Conservation (phyloP, 1,139 yeast species). For the Yamadazyma atmosphaerica region DNA sequence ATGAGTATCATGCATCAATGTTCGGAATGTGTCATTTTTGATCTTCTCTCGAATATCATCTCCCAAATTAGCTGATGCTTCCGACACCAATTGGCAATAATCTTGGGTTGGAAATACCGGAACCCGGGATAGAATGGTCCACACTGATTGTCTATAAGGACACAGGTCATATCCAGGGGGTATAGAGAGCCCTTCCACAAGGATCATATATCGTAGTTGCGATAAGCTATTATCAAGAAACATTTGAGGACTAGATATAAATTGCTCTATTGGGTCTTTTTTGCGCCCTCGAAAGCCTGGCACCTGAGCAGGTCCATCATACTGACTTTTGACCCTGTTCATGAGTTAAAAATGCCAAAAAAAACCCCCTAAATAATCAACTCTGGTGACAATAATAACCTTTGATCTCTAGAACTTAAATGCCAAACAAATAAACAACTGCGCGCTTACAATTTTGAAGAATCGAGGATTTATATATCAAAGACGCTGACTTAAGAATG, state of each 20-base stretch:
- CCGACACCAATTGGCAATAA: conserved; percentile 55
- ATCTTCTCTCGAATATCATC: conserved; percentile 63
- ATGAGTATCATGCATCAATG: conserved; percentile 70
- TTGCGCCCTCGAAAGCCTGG: conserved; percentile 38
- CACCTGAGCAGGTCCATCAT: not conserved
- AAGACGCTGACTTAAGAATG: too few relatives aligned
- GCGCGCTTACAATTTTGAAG: too few relatives aligned
- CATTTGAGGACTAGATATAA: conserved; percentile 60
- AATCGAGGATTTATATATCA: too few relatives aligned
- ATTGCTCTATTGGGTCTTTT: conserved; percentile 67
- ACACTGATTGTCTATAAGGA: conserved; percentile 73
- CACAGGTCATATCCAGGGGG: conserved; percentile 53
- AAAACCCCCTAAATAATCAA: not conserved
- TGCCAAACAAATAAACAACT: too few relatives aligned
- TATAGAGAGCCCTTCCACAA: conserved; percentile 71
- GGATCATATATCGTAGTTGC: conserved; percentile 74
- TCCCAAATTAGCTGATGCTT: conserved; percentile 51
- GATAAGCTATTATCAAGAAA: conserved; percentile 70
- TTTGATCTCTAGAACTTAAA: too few relatives aligned
- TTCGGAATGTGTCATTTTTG: conserved; percentile 83
- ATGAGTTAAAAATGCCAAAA: too few relatives aligned
- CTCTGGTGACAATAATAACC: too few relatives aligned
- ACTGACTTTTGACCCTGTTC: not conserved
- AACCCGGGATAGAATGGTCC: conserved; percentile 76
- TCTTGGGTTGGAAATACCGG: conserved; percentile 55